These are phyloP conservation scores for Pseudoturritis turrita DNA, from an alignment of 345 rosid genomes.

Conservation along the genomic window DNA sequence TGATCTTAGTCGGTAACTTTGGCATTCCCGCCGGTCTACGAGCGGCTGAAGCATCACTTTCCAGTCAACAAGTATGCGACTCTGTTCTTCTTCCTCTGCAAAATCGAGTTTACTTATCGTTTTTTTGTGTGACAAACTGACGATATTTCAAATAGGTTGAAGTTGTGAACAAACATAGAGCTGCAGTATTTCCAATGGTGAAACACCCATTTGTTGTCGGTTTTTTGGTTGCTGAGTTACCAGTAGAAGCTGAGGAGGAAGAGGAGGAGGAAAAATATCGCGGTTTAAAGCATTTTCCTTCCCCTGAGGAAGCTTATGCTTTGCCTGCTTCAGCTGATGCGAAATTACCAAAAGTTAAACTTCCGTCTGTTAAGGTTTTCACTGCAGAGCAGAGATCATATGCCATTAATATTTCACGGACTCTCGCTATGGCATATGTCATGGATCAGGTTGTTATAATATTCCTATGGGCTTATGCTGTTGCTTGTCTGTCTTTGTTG, in stretches of 20 bases:
- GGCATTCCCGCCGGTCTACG: slow-evolving; percentile 71
- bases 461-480: background rate
- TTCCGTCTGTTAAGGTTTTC: slow-evolving; percentile 40
- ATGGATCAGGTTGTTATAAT: slow-evolving; percentile 77
- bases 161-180: slow-evolving; percentile 53
- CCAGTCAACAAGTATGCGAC: slow-evolving; percentile 58
- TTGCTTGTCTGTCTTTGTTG: background rate
- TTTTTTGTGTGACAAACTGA: too few species aligned
- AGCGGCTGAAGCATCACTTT: slow-evolving; percentile 76
- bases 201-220: slow-evolving; percentile 89
- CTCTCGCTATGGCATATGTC: slow-evolving; percentile 89
- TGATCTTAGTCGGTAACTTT: slow-evolving; percentile 73
- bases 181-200: slow-evolving; percentile 91
- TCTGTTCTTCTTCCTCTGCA: background rate
- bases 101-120: background rate
- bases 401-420: slow-evolving; percentile 63
- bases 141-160: too few species aligned
- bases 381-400: slow-evolving; percentile 61
- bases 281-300: slow-evolving; percentile 31
- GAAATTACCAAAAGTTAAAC: slow-evolving; percentile 34
- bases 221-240: slow-evolving; percentile 91
- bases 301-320: slow-evolving; percentile 55
- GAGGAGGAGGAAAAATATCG: slow-evolving; percentile 11
- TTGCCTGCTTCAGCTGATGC: slow-evolving; percentile 34
- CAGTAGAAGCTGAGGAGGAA: slow-evolving; percentile 17